Base-by-base conservation (phyloP, 345 rosid genomes). In the Aquilaria sinensis region DNA sequence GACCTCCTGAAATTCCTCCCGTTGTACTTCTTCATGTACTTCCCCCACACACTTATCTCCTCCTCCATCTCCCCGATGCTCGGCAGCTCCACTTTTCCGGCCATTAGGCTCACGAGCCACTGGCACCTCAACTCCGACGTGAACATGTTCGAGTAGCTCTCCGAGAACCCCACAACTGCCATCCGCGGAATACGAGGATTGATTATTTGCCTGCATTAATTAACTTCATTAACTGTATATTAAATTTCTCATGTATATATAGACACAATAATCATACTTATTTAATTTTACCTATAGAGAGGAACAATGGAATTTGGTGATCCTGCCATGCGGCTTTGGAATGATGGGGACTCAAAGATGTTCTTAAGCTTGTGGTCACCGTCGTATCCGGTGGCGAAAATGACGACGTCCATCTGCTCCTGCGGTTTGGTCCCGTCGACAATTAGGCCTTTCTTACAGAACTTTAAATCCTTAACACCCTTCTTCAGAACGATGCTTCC, bases 101-200 rank as follows among this genome's bases (percentile, higher is more conserved):
- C 69, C 12, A 74, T 54, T 12, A 70, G 61, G 11, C 59, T 48
- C 23, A 67, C 61, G 1, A 74, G 31, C 74, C 74, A 74, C 53
- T 66, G 65, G 48, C 72, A 54, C 51, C 68, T 62, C 63, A 70
- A 53, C 58, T 74, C 78, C 15, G 58, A 53, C 16, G 59, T 12
- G 34, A 14, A 7, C 61, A 74, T 7, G 31, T 14, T 53, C 12
- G 74, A 32, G 6, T 64, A 48, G 54, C 62, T 61, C 41, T 70
- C 78, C 31, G 50, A 43, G 50, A 66, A 62, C 54, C 76, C 76
- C 6, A 72, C 47, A 37, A 65, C 31, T 1, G 68, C 79, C 51
- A 75, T 49, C 31, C 51, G 79, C 1, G 75, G 79, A 32, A 75
- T 75, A 14, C 67, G 79, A 64, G 79, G 75, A 67, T 75, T 75